Conservation (phyloP, 768 basidiomycete species). For the Lactifluus piperatus region DNA sequence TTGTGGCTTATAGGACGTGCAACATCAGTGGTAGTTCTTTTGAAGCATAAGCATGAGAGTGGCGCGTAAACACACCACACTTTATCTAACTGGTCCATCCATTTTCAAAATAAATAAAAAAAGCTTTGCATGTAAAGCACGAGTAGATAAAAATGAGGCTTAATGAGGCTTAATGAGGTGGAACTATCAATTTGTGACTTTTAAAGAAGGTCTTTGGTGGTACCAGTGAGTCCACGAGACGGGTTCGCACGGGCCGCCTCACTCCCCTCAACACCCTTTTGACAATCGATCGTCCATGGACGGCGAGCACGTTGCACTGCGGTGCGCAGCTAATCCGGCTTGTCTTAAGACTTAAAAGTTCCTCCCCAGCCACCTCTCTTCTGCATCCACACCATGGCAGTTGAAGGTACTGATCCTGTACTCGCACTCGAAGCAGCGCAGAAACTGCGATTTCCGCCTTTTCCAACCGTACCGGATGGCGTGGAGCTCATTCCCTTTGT, state of each 20-base stretch:
- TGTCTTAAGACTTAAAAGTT: background rate
- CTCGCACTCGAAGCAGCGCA: constrained; percentile 2
- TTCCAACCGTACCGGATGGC: constrained; percentile 37
- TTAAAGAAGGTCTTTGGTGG: too few relatives aligned
- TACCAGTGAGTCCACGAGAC: background rate
- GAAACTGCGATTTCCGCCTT: constrained; percentile 37
- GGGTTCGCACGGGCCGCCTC: background rate
- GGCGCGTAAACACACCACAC: too few relatives aligned
- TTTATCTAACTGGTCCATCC: too few relatives aligned
- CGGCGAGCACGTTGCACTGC: background rate
- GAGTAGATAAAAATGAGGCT: too few relatives aligned
- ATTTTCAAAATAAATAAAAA: too few relatives aligned
- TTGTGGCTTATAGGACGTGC: too few relatives aligned
- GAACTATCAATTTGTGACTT: too few relatives aligned
- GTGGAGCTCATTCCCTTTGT: constrained; percentile 47
- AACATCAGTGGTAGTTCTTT: too few relatives aligned
- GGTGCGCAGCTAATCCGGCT: background rate
- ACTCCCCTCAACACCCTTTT: too few relatives aligned
- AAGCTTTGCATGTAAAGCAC: too few relatives aligned
- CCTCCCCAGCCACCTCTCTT: background rate
- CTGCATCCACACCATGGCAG: background rate
- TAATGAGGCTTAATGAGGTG: too few relatives aligned
- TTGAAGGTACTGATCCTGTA: background rate
- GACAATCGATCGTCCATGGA: background rate
- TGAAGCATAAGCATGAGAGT: too few relatives aligned